These are phyloP conservation scores for Schizothecium vesticola DNA, from an alignment of 495 filamentous ascomycete genomes.

Conservation along the genomic window DNA sequence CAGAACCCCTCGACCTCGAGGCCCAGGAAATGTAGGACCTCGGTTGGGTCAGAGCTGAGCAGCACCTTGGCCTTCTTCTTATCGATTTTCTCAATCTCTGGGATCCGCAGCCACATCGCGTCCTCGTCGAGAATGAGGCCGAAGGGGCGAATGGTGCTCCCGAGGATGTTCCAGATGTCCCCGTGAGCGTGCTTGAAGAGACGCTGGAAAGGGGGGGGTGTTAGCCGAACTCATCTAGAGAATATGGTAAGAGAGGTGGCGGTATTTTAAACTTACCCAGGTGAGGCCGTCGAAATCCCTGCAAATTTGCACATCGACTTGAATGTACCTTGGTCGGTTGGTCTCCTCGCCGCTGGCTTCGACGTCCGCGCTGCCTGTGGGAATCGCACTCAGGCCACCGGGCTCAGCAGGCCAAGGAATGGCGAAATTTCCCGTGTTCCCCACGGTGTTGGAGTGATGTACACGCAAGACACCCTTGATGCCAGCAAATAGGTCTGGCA, in stretches of 20 bases:
- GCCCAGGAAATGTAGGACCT: constrained; percentile 54
- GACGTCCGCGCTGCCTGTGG: not conserved
- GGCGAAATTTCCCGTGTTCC: constrained; percentile 36
- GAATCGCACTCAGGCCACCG: not conserved
- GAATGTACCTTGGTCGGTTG: constrained; percentile 35
- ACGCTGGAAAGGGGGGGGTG: constrained; percentile 16
- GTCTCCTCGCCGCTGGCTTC: constrained; percentile 9
- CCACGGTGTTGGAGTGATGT: constrained; percentile 21
- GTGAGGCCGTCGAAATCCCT: constrained; percentile 34
- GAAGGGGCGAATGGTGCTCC: constrained; percentile 52
- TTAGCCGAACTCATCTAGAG: not conserved
- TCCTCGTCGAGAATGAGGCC: constrained; percentile 58
- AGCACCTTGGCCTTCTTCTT: constrained; percentile 51
- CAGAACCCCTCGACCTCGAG: constrained; percentile 40
- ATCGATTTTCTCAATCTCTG: constrained; percentile 54
- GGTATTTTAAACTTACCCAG: constrained; percentile 41
- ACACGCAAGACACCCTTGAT: constrained; percentile 30
- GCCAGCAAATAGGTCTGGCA: constrained; percentile 9
- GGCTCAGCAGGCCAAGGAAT: constrained; percentile 44
- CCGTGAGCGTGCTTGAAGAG: constrained; percentile 58
- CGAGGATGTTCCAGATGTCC: constrained; percentile 63
- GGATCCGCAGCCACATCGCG: constrained; percentile 55
- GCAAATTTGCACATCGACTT: constrained; percentile 60
- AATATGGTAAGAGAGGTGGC: not conserved
- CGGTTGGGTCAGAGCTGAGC: constrained; percentile 48